These are phyloP conservation scores for Yamadazyma pseudoaaseri DNA, from an alignment of 1,139 yeast species.

Conservation along the genomic window DNA sequence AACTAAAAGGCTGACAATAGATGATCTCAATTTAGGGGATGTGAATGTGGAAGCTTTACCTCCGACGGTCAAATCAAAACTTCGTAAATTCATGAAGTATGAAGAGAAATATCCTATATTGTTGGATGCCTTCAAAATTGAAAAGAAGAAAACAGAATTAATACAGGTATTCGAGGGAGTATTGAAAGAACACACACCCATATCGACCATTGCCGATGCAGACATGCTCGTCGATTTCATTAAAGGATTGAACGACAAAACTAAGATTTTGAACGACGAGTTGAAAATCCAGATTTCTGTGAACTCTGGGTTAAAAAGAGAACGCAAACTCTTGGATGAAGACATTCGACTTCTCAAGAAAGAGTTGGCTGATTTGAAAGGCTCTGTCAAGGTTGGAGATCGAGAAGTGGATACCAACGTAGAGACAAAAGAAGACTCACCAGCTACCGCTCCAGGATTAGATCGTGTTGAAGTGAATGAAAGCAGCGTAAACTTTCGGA, in stretches of 20 bases:
- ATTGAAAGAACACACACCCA: slow-evolving; percentile 78
- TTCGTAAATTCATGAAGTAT: slow-evolving; percentile 79
- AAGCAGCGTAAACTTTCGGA: background rate
- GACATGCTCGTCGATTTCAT: slow-evolving; percentile 70
- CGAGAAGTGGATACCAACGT: too few species aligned
- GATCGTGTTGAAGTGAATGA: background rate
- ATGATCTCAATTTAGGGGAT: slow-evolving; percentile 8
- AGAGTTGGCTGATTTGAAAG: slow-evolving; percentile 5
- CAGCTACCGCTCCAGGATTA: background rate
- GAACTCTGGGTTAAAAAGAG: slow-evolving; percentile 16
- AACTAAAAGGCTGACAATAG: slow-evolving; percentile 2
- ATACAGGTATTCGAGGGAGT: slow-evolving; percentile 68
- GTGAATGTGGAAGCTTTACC: slow-evolving; percentile 47
- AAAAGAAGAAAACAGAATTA: slow-evolving; percentile 65
- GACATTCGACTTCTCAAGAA: slow-evolving; percentile 14
- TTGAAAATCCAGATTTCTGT: slow-evolving; percentile 28
- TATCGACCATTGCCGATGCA: slow-evolving; percentile 70
- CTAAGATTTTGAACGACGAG: slow-evolving; percentile 56
- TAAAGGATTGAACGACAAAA: slow-evolving; percentile 60
- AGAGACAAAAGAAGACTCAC: background rate
- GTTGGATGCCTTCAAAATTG: slow-evolving; percentile 79
- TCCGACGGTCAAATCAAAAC: slow-evolving; percentile 54
- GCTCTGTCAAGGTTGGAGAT: slow-evolving; percentile 4
- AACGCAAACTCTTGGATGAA: slow-evolving; percentile 14
- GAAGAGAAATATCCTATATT: slow-evolving; percentile 86